These are phyloP conservation scores for Priceomyces castillae DNA, from an alignment of 805 yeast species.

Conservation along the genomic window DNA sequence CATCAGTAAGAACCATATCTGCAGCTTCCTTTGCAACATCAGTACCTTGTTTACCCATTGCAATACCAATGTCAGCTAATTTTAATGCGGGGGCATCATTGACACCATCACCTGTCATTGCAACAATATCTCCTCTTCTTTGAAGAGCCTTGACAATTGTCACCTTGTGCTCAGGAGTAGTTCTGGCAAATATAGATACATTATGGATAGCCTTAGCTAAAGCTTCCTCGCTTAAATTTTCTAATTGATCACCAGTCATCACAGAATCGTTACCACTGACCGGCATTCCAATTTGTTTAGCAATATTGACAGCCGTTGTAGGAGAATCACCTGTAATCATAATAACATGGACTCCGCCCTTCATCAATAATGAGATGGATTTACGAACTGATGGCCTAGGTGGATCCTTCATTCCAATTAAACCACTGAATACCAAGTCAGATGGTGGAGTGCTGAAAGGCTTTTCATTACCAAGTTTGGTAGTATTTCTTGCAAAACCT, in stretches of 20 bases:
- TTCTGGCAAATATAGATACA: slow-evolving; percentile 90
- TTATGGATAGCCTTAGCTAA: slow-evolving; percentile 73
- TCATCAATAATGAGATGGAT: slow-evolving; percentile 71
- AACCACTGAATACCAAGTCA: slow-evolving; percentile 74
- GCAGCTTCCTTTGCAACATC: slow-evolving; percentile 99
- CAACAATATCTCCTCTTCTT: slow-evolving; percentile 89
- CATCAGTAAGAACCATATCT: slow-evolving; percentile 96
- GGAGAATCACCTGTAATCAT: slow-evolving; percentile 98
- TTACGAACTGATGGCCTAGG: slow-evolving; percentile 84
- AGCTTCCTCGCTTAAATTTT: slow-evolving; percentile 66
- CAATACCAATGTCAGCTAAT: slow-evolving; percentile 92
- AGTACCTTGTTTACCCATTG: slow-evolving; percentile 92
- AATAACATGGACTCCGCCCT: slow-evolving; percentile 95
- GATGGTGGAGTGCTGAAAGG: slow-evolving; percentile 44
- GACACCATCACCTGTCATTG: slow-evolving; percentile 89
- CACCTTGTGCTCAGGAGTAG: slow-evolving; percentile 92
- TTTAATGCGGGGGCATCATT: slow-evolving; percentile 97
- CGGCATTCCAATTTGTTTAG: slow-evolving; percentile 87
- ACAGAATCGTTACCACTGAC: slow-evolving; percentile 63
- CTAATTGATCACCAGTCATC: slow-evolving; percentile 81
- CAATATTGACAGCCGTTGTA: slow-evolving; percentile 81
- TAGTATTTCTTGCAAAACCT: slow-evolving; percentile 63
- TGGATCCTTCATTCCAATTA: slow-evolving; percentile 96
- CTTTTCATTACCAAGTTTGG: slow-evolving; percentile 29
- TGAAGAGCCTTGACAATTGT: slow-evolving; percentile 87